Percentiles rank a stretch among this genome's conserved stretches.
These are phyloP conservation scores for Penicillium verhagenii DNA, from an alignment of 495 filamentous ascomycete species.

Conservation along the genomic window DNA sequence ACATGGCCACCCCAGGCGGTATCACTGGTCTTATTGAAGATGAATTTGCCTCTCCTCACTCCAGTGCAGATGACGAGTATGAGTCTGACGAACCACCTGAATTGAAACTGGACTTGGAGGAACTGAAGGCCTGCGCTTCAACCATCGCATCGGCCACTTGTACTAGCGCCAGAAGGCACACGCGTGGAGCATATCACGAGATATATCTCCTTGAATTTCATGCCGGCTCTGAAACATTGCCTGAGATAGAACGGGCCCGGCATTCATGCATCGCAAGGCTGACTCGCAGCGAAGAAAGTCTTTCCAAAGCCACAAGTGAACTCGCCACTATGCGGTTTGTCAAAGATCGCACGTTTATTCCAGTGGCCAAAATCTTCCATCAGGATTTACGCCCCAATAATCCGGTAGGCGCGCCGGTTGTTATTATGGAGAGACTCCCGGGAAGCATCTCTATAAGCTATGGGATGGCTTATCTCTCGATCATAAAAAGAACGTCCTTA, in stretches of 20 bases:
- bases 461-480: slow-evolving; percentile 2
- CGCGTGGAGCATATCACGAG: neutral
- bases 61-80: slow-evolving; percentile 7
- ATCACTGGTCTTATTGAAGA: neutral
- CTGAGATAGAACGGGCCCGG: neutral
- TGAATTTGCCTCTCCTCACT: neutral
- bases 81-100: slow-evolving; percentile 6
- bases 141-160: neutral
- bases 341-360: slow-evolving; percentile 1
- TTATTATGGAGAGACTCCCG: slow-evolving; percentile 9
- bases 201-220: neutral
- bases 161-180: neutral
- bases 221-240: neutral
- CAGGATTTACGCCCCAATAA: slow-evolving; percentile 1
- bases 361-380: slow-evolving; percentile 6
- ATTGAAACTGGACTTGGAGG: slow-evolving; percentile 7
- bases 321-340: slow-evolving; percentile 4
- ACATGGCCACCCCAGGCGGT: neutral
- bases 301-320: slow-evolving; percentile 5
- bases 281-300: slow-evolving; percentile 9
- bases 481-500: slow-evolving; percentile 7
- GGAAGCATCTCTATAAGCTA: slow-evolving; percentile 7
- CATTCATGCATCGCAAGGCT: slow-evolving; percentile 9
- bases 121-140: slow-evolving; percentile 6
- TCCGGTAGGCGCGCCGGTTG: slow-evolving; percentile 5